A percentile compares a stretch with the other conserved stretches of the same genome.
Conservation (phyloP, 352 stramenopile species). For the Pythium vanterpoolii region DNA sequence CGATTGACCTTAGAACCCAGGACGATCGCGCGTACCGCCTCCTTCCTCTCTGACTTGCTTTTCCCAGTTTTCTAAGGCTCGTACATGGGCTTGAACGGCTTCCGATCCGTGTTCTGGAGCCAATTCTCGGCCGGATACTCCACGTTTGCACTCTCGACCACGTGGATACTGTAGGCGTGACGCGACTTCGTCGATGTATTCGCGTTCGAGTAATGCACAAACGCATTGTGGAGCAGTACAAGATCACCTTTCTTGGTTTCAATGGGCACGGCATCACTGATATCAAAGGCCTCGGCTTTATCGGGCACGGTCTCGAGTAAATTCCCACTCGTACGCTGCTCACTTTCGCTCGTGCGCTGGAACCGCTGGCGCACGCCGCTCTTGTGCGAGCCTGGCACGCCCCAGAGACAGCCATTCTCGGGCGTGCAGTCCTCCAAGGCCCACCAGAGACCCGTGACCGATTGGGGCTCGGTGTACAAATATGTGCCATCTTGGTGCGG, state of each 20-base stretch:
- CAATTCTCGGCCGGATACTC: conserved; percentile 91
- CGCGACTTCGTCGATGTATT: conserved; percentile 87
- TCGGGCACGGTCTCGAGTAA: conserved; percentile 64
- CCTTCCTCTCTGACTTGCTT: too few relatives aligned
- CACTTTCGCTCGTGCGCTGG: conserved; percentile 48
- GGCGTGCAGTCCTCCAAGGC: conserved; percentile 94
- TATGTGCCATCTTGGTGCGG: conserved; percentile 97
- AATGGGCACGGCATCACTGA: conserved; percentile 53
- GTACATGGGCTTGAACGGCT: conserved; percentile 65
- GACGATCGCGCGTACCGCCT: too few relatives aligned
- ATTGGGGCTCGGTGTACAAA: conserved; percentile 95
- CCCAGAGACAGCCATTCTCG: conserved; percentile 95
- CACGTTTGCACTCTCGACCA: conserved; percentile 89
- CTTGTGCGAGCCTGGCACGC: conserved; percentile 87
- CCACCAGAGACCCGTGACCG: conserved; percentile 94
- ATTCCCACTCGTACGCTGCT: conserved; percentile 35
- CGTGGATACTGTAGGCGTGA: conserved; percentile 96
- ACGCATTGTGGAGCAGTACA: conserved; percentile 89
- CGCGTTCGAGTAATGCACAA: conserved; percentile 95
- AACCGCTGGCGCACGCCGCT: conserved; percentile 87
- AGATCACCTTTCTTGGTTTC: conserved; percentile 92
- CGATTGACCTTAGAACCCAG: too few relatives aligned
- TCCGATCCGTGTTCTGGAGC: conserved; percentile 88
- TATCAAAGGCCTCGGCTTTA: conserved; percentile 49
- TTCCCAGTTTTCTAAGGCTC: too few relatives aligned